These are phyloP conservation scores for Wickerhamomyces subpelliculosus DNA, from an alignment of 805 yeast species.

Conservation along the genomic window DNA sequence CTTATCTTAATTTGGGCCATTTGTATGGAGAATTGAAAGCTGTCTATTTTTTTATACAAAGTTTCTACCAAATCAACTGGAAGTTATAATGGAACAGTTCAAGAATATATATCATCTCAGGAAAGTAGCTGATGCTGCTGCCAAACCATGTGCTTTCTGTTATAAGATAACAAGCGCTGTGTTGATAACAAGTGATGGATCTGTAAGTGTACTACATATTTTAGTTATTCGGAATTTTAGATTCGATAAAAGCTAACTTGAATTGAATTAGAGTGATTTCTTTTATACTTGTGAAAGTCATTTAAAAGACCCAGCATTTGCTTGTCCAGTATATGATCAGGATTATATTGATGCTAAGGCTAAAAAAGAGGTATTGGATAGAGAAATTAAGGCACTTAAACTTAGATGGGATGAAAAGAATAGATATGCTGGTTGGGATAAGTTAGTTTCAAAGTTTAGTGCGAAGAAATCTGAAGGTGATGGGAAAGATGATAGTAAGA, in stretches of 20 bases:
- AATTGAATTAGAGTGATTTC: constrained; percentile 9
- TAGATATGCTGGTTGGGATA: constrained; percentile 20
- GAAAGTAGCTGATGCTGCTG: constrained; percentile 12
- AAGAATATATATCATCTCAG: constrained; percentile 18
- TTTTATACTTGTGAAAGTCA: constrained; percentile 22
- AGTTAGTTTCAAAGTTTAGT: constrained; percentile 14
- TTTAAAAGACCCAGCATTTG: constrained; percentile 17
- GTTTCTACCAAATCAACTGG: too few species aligned
- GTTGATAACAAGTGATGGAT: constrained; percentile 18
- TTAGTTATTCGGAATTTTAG: too few species aligned
- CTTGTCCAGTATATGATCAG: constrained; percentile 14
- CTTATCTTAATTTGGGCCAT: too few species aligned
- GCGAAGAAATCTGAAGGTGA: constrained; percentile 9
- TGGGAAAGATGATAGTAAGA: constrained; percentile 9
- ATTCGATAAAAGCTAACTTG: too few species aligned
- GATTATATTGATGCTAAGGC: constrained; percentile 15
- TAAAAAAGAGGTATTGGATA: constrained; percentile 14
- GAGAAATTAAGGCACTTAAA: constrained; percentile 14
- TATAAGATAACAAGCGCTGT: constrained; percentile 20
- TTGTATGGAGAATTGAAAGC: too few species aligned
- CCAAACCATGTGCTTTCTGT: constrained; percentile 21
- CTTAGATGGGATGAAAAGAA: constrained; percentile 22
- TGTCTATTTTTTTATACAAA: too few species aligned
- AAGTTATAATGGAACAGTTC: constrained; percentile 3
- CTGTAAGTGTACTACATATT: neutral